Percentiles rank a stretch among this genome's conserved stretches.
phyloP scores from a whole-genome alignment of 2,329 filamentous ascomycete species.

The Epichloe coenophiala region DNA sequence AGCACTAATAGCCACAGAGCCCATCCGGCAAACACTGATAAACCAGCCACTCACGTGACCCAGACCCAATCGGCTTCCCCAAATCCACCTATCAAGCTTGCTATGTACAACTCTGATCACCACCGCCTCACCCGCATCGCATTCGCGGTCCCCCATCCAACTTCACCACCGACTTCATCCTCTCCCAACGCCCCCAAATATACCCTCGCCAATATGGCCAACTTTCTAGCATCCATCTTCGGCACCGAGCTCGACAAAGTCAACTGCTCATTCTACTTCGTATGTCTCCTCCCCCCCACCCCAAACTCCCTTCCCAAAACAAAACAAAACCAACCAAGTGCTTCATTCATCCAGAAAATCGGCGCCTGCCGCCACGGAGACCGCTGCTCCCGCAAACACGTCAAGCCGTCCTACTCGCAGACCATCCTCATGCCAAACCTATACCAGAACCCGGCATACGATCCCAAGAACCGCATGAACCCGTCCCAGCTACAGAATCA shows the following conservation, averaged over 20 bases:
- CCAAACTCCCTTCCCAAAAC: background rate
- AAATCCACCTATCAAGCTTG: background rate
- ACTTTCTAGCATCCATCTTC: constrained; percentile 98
- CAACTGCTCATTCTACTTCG: constrained; percentile 93
- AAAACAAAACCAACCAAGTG: background rate
- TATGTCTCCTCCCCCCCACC: constrained; percentile 13
- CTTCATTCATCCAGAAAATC: constrained; percentile 53
- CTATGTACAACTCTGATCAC: too few relatives aligned
- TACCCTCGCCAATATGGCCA: constrained; percentile 53
- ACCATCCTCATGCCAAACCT: constrained; percentile 97
- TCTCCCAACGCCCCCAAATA: background rate
- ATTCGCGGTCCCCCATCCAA: background rate
- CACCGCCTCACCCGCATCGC: constrained; percentile 1
- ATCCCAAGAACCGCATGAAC: constrained; percentile 95
- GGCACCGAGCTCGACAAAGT: constrained; percentile 99
- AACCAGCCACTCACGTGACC: constrained; percentile 20
- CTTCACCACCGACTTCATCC: background rate
- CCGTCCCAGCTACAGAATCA: constrained; percentile 92
- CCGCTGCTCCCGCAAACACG: constrained; percentile 94
- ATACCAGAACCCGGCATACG: constrained; percentile 97
- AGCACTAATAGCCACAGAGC: constrained; percentile 4
- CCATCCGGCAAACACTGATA: constrained; percentile 8
- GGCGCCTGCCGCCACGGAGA: constrained; percentile 97
- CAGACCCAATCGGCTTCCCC: constrained; percentile 3
- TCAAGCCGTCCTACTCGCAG: constrained; percentile 96